These are phyloP conservation scores for Colletotrichum sp. DNA, from an alignment of 2,329 filamentous ascomycete species.

Conservation along the genomic window DNA sequence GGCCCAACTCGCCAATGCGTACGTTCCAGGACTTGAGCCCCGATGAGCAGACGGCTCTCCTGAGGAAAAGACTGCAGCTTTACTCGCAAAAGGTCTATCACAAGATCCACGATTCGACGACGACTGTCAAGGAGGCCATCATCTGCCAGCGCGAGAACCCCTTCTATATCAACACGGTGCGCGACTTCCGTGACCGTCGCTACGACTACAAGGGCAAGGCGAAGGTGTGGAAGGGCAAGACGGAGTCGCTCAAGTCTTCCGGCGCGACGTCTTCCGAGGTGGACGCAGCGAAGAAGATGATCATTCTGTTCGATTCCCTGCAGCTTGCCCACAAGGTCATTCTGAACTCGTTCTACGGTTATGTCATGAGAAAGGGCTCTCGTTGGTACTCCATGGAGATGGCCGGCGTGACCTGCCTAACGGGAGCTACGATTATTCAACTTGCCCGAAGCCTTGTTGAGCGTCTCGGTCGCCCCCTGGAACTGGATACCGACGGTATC, in stretches of 20 bases:
- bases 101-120: conserved; percentile 96
- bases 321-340: conserved; percentile 99
- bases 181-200: conserved; percentile 92
- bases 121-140: conserved; percentile 92
- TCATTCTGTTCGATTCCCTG: conserved; percentile 91
- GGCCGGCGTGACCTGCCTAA: conserved; percentile 97
- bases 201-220: conserved; percentile 99
- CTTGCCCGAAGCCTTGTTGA: conserved; percentile 94
- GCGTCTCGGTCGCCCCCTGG: conserved; percentile 87
- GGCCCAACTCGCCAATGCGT: conserved; percentile 70
- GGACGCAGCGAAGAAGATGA: conserved; percentile 98
- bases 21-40: conserved; percentile 80
- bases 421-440: conserved; percentile 95
- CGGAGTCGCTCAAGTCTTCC: conserved; percentile 81
- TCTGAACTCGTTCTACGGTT: conserved; percentile 98
- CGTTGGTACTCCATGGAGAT: conserved; percentile 99
- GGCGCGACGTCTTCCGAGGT: conserved; percentile 79
- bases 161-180: conserved; percentile 97
- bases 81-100: conserved; percentile 99
- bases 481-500: conserved; percentile 97
- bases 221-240: conserved; percentile 98
- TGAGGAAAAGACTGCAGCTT: conserved; percentile 86
- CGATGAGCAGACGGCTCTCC: conserved; percentile 81
- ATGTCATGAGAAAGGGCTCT: conserved; percentile 98
- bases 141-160: conserved; percentile 98